Conservation (phyloP, 371 early-diverging fungal species). For the Conidiobolus incongruus region DNA sequence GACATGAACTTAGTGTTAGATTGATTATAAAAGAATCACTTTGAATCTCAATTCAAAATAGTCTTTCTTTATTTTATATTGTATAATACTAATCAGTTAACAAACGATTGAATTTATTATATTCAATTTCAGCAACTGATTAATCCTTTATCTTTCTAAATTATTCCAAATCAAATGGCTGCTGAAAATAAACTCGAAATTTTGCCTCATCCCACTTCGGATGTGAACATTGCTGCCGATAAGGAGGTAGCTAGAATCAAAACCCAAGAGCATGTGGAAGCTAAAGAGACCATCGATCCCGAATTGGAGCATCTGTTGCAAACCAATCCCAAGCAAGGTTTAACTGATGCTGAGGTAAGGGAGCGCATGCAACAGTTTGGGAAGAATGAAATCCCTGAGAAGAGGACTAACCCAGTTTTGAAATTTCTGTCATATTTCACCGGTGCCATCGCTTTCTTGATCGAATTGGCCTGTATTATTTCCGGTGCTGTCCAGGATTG, state of each 20-base stretch:
- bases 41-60: too few species aligned
- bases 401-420: slow-evolving; percentile 55
- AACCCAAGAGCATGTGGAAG: slow-evolving; percentile 36
- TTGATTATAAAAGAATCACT: too few species aligned
- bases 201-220: too few species aligned
- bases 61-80: too few species aligned
- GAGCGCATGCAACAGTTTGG: slow-evolving; percentile 41
- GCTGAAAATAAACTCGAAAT: too few species aligned
- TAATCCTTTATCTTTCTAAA: too few species aligned
- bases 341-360: slow-evolving; percentile 25
- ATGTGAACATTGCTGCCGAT: too few species aligned
- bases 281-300: slow-evolving; percentile 35
- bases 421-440: slow-evolving; percentile 77
- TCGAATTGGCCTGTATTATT: slow-evolving; percentile 55
- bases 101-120: too few species aligned
- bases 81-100: too few species aligned
- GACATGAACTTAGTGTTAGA: too few species aligned
- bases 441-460: slow-evolving; percentile 72
- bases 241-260: slow-evolving; percentile 7
- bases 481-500: slow-evolving; percentile 48
- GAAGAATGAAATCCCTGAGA: slow-evolving; percentile 51
- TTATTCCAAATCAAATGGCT: too few species aligned
- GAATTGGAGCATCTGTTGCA: slow-evolving; percentile 44
- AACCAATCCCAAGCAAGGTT: slow-evolving; percentile 36
- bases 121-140: too few species aligned